Base-by-base conservation (phyloP, 441 rosid genomes). In the Hura crepitans region DNA sequence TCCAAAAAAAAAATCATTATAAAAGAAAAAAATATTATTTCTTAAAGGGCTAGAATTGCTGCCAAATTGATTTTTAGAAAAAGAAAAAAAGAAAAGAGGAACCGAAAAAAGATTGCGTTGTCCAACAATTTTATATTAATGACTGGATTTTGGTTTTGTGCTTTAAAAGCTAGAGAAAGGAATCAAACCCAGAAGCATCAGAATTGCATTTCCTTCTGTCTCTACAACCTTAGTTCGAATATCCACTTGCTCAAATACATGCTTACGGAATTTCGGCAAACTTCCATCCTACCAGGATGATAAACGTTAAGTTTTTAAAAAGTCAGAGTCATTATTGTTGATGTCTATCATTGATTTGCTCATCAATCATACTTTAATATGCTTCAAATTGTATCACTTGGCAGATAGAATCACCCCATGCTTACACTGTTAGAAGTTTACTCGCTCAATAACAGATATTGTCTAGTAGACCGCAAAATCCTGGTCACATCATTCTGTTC, bases 51-150 rank as follows among this genome's bases (percentile, higher is more conserved):
- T 18, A 50, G 50, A 39, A 59, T 71, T 42, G n/a, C 49, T 42
- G 35, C 50, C 6, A 31, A 67, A 33, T 51, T 59, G 1, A 50
- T 35, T 35, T 35, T 35, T 8, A 4, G 39, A 42, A 49, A n/a
- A 72, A 7, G 39, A 25, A 46, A 49, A 20, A 54, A 55, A 64
- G 63, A 11, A n/a, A n/a, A n/a, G n/a, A n/a, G n/a, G n/a, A n/a
- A n/a, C n/a, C n/a, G n/a, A n/a, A n/a, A n/a, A n/a, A n/a, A n/a
- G n/a, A n/a, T n/a, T 69, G 33, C 35, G 37, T 20, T 14, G 22
- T 25, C 13, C 14, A 22, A 28, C 49, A 4, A 25, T 18, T 60
- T 13, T 50, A 50, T 35, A 33, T 27, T 35, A 22, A 6, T 30
- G 46, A 35, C 28, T 13, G 23, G 20, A 70, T 13, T 37, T 70